A percentile compares a stretch with the other conserved stretches of the same genome.
These are phyloP conservation scores for Alternaria sp. DNA, from an alignment of 2,329 filamentous ascomycete species.

Conservation along the genomic window DNA sequence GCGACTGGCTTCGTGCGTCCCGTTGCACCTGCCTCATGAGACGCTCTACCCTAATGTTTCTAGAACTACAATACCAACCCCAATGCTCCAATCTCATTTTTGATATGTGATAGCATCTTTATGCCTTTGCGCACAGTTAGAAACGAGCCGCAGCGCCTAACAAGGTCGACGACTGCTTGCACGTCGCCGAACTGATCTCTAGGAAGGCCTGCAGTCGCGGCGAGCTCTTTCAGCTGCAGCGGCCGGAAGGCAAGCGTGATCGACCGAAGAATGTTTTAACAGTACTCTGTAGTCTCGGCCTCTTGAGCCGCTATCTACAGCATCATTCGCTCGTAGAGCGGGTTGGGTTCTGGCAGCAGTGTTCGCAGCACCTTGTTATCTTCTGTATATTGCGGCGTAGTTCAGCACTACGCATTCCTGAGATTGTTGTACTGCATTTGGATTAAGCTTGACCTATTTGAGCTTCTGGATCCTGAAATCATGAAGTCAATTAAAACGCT, in stretches of 20 bases:
- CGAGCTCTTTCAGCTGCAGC: slow-evolving; percentile 6
- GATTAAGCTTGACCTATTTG: not conserved
- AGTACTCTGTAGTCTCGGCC: not conserved
- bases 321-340: slow-evolving; percentile 52
- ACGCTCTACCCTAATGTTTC: not conserved
- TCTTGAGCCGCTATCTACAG: slow-evolving; percentile 7
- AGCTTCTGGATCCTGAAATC: not conserved
- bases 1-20: not conserved
- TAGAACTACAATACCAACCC: not conserved
- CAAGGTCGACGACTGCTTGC: slow-evolving; percentile 2
- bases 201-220: not conserved
- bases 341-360: slow-evolving; percentile 47
- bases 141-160: slow-evolving; percentile 45
- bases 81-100: not conserved
- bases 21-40: not conserved
- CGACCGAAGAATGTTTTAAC: slow-evolving; percentile 2
- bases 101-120: not conserved
- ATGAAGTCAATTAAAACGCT: not conserved
- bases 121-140: slow-evolving; percentile 42
- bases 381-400: not conserved
- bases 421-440: not conserved
- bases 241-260: slow-evolving; percentile 9
- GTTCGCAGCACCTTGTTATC: slow-evolving; percentile 15
- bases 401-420: not conserved
- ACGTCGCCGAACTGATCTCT: slow-evolving; percentile 1